Base-by-base conservation (phyloP, 140 eudicot genomes). In the Stevia rebaudiana region DNA sequence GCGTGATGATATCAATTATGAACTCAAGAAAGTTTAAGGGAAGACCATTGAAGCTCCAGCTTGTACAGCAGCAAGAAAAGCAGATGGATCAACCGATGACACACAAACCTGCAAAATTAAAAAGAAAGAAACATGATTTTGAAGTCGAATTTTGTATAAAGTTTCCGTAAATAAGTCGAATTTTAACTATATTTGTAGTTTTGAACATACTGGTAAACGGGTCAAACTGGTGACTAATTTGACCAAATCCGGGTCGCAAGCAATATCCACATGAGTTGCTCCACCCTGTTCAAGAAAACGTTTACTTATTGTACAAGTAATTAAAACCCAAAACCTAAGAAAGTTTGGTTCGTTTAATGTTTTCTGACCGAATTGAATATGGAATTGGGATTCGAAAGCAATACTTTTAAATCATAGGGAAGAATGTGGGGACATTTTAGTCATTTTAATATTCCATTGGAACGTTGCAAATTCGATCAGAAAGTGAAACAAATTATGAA, bases 181-280 rank as follows among this genome's bases (percentile, higher is more conserved):
- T 18, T 12, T 59, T 51, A 69, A 56, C 47, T 25, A 56, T 17
- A 16, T 42, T 18, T 13, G 17, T 19, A 31, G 63, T 2, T 13
- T 6, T 52, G n/a, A 63, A 60, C 58, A 69, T 82, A 91, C 98
- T 0, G 95, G 98, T 68, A 91, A 91, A 37, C 87, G 61, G 50
- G 96, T 91, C 70, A 91, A 74, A 69, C 76, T 77, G 63, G 79
- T 76, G 41, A 88, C 98, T 64, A 91, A 92, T 58, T 82, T 87
- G 75, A 91, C 98, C 82, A 91, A 77, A 16, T 87, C 96, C 8
- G 95, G 85, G 77, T 91, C 95, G 70, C 98, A 87, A 8, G 98
- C 98, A 61, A 91, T 91, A 72, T 91, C 98, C 19, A 91, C 96
- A 73, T 87, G 98, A 64, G 95, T 87, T 31, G 98, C 98, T 70